Evolutionary conservation across 108 stramenopile genomes (phyloP).

Genomic region (Skeletonema costatum): DNA sequence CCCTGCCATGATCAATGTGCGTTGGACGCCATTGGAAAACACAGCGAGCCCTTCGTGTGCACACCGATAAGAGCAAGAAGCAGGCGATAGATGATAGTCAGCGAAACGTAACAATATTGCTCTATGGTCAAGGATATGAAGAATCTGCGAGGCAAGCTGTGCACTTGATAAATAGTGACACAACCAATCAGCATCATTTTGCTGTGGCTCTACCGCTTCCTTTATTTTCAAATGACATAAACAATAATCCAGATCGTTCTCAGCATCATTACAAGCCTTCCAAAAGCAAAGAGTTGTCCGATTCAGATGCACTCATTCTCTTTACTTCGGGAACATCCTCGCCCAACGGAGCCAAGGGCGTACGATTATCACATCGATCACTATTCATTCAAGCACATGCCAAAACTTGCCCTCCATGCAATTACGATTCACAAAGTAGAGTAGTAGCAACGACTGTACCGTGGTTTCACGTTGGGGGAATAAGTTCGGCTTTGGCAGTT

Average conservation of each 20-base stretch:
- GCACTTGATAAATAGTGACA: constrained; percentile 5
- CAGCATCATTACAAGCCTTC: background rate
- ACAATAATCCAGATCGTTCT: background rate
- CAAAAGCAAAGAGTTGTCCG: background rate
- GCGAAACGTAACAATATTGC: constrained; percentile 34
- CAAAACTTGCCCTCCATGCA: constrained; percentile 63
- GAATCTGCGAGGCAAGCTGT: constrained; percentile 32
- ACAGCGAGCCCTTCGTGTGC: constrained; percentile 41
- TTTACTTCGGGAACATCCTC: constrained; percentile 87
- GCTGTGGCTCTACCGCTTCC: constrained; percentile 32
- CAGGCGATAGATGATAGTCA: background rate
- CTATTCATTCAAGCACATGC: constrained; percentile 70
- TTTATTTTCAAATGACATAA: background rate
- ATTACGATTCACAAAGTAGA: constrained; percentile 53
- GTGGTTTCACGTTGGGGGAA: constrained; percentile 92
- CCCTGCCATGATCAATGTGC: constrained; percentile 68
- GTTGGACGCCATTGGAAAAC: constrained; percentile 82
- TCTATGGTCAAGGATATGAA: constrained; percentile 48
- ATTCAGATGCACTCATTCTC: constrained; percentile 65
- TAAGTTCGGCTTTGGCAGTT: constrained; percentile 79
- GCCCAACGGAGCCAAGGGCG: constrained; percentile 68
- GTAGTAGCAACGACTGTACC: constrained; percentile 87
- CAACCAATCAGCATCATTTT: constrained; percentile 6
- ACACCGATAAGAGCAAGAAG: background rate
- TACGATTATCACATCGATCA: constrained; percentile 76